Base-by-base conservation (phyloP, 371 early-diverging fungal species). In the Saksenaea vasiformis region DNA sequence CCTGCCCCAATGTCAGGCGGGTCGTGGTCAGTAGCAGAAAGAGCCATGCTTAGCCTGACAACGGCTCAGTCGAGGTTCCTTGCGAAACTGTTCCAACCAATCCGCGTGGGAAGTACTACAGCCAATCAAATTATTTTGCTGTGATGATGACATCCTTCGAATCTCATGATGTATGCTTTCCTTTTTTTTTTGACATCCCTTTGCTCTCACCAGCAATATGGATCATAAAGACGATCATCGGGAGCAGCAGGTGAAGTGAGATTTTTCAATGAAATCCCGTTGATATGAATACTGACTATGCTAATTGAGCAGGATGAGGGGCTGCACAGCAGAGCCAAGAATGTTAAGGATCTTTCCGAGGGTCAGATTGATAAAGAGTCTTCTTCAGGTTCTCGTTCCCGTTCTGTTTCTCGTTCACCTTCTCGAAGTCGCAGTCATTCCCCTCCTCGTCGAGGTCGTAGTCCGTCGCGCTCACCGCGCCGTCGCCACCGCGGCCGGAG, bases 391-490 rank as follows among this genome's bases (percentile, higher is more conserved):
- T 74, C 73, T 43, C 73, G 69, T 27, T 71, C 71, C 15, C 70
- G 70, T 53, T 65, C 67, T 15, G 64, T 51, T 14, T 51, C 56
- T 26, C 36, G 54, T 5, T 54, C 65, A 26, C 62, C 63, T 24
- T 17, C n/a, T 39, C 43, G 58, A 26, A 67, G 58, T 41, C 72
- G 58, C 51, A 60, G 68, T 47, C 68, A 53, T 56, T 68, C 68
- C 60, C 71, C 67, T 58, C 41, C 57, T 28, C 73, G 67, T 44
- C 68, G 65, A 22, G 24, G 26, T 24, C 62, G 39, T 8, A 53
- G 61, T 35, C 67, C 67, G 14, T 70, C 73, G 54, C 73, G 74
- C 61, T 35, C 44, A 7, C 72, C 72, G 53, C 62, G 66, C 36
- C 61, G 31, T 41, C 60, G 67, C 57, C 53, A 55, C n/a, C 54